Base-by-base conservation (phyloP, 805 yeast genomes). In the Candida orba region DNA sequence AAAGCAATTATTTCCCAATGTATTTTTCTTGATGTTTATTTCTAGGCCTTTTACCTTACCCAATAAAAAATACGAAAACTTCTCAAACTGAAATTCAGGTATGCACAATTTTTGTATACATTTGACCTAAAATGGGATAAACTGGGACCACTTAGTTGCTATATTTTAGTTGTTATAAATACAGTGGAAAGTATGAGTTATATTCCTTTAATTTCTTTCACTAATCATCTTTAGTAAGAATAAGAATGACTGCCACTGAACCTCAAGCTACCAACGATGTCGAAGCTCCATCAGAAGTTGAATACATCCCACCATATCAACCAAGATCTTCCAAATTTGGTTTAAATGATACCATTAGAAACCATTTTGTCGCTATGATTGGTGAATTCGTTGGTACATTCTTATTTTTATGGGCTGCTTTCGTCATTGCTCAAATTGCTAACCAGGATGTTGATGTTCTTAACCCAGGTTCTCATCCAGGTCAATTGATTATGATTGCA, bases 361-460 rank as follows among this genome's bases (percentile, higher is more conserved):
- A 82, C 67, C 86, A 82, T 54, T 52, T 75, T 39, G 69, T 83
- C 54, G 90, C 88, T n/a, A 70, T 73, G 31, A 64, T 76, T 46
- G 93, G 89, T 63, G 96, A 87, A 66, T 84, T 87, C 63, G 74
- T 79, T 56, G 96, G 96, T 56, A 87, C 96, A 32, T 87, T 84
- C 60, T 71, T 84, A 62, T 87, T 87, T 67, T 69, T 88, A 51
- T 83, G 88, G 83, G 72, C 79, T 48, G 95, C 95, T 5, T 84
- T 75, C 52, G 73, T 83, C 42, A 85, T 86, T 71, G 95, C 93
- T 33, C 88, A 84, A 63, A 78, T 79, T 59, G 95, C 95, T 50
- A 87, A 81, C 67, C 75, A 72, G 52, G 79, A 72, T 52, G 67
- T 71, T 14, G 50, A 55, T 25, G 53, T 62, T 41, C 42, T 45